These are phyloP conservation scores for Apiospora pterosperma DNA, from an alignment of 2,329 filamentous ascomycete species.

Conservation along the genomic window DNA sequence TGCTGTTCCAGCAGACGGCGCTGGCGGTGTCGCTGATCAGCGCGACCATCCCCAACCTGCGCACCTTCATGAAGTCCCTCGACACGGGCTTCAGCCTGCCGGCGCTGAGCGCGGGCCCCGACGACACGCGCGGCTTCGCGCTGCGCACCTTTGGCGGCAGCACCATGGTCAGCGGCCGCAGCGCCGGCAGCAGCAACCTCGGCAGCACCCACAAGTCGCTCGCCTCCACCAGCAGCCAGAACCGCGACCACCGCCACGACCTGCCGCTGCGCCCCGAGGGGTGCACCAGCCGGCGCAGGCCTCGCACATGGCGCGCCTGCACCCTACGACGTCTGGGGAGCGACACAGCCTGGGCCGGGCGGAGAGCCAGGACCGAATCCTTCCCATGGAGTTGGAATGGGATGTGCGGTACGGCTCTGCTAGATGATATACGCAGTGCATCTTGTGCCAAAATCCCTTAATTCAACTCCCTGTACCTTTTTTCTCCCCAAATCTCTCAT, in stretches of 20 bases:
- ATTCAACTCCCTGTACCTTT: no score
- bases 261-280: background rate
- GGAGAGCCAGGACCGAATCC: background rate
- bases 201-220: background rate
- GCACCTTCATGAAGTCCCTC: constrained; percentile 19
- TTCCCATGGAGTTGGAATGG: background rate
- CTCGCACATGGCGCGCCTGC: background rate
- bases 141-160: background rate
- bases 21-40: constrained; percentile 17
- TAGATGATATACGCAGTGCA: background rate
- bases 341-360: background rate
- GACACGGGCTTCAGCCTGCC: constrained; percentile 10
- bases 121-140: background rate
- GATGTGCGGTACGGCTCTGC: background rate
- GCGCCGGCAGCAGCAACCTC: background rate
- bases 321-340: background rate
- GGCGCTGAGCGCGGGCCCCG: background rate
- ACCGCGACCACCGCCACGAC: background rate
- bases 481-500: no score
- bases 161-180: background rate
- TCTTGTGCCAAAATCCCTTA: no score
- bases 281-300: background rate
- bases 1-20: constrained; percentile 16
- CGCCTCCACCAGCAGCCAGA: background rate
- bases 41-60: constrained; percentile 19